These are phyloP conservation scores for Phytophthora pluvialis DNA, from an alignment of 352 stramenopile species.

Conservation along the genomic window DNA sequence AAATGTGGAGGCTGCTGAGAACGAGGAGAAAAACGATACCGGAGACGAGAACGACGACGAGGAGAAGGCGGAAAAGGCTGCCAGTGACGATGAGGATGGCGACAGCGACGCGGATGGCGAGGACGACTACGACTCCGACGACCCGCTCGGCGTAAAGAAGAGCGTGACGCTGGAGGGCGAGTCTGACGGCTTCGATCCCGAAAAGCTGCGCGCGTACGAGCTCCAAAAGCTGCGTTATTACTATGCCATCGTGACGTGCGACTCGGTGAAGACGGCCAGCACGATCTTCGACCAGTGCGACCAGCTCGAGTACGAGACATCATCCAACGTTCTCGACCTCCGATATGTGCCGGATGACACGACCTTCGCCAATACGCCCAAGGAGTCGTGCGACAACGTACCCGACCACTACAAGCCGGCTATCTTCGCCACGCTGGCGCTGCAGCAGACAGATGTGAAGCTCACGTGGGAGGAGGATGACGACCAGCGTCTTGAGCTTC, in stretches of 20 bases:
- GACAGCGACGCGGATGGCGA: conserved; percentile 45
- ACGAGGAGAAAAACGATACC: conserved; percentile 18
- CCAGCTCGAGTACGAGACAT: conserved; percentile 98
- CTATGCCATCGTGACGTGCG: conserved; percentile 96
- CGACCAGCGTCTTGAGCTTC: conserved; percentile 86
- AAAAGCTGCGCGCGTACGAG: conserved; percentile 97
- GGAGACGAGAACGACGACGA: conserved; percentile 35
- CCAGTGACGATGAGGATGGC: conserved; percentile 28
- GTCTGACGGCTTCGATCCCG: conserved; percentile 89
- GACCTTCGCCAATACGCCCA: conserved; percentile 87
- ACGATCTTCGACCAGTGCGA: conserved; percentile 96
- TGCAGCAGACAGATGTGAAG: conserved; percentile 94
- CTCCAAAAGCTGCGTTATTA: conserved; percentile 98
- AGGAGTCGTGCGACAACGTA: conserved; percentile 85
- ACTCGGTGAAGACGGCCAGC: conserved; percentile 90
- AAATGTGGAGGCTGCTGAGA: conserved; percentile 20
- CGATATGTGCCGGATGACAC: conserved; percentile 94
- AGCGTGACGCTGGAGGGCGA: conserved; percentile 59
- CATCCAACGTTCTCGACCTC: conserved; percentile 94
- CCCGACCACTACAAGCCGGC: conserved; percentile 95
- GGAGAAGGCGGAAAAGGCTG: conserved; percentile 26
- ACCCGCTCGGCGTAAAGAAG: conserved; percentile 74
- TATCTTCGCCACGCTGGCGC: conserved; percentile 93
- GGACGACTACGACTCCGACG: conserved; percentile 71
- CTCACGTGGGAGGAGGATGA: conserved; percentile 97